Base-by-base conservation (phyloP, 108 stramenopile genomes). In the Fistulifera solaris region DNA sequence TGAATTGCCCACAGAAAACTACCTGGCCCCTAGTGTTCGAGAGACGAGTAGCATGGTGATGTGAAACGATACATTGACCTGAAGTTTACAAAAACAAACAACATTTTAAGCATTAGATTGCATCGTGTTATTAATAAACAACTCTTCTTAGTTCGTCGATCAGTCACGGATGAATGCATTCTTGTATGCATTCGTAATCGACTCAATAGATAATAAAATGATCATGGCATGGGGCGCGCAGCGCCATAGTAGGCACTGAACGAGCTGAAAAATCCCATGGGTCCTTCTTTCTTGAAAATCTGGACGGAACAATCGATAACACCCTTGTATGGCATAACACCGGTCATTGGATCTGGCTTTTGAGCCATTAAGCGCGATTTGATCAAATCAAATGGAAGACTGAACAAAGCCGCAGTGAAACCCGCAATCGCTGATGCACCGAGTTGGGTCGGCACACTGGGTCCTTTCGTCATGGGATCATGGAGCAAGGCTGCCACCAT, bases 211-310 rank as follows among this genome's bases (percentile, higher is more conserved):
- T 31, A 99, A 75, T 54, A 99, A 67, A 56, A 97, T 94, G 60
- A 97, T 95, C 96, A 99, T 99, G 28, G 98, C 98, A 77, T 99
- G 98, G 21, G 98, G 98, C 21, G 96, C 98, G 66, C 96, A 96
- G 2, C 98, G 75, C 83, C 91, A 71, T 96, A 99, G 66, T 96
- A 99, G 0, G 98, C 98, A 10, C 78, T 75, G 66, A 97, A 97
- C 41, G 96, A 96, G 52, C 72, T 75, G 71, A 93, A 99, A 53
- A 99, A 94, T 40, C 95, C 93, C n/a, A 72, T 48, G 15, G 84
- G 81, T 23, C 98, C 98, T 59, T 99, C 98, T 40, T 68, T 70
- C 57, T 71, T 58, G 0, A 84, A 44, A 46, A 96, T 83, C 71
- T 92, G 66, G 27, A 67, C n/a, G 18, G 83, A 77, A 65, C 94